phyloP scores from a whole-genome alignment of 768 basidiomycete genomes.

The Auriscalpium microsporum region DNA sequence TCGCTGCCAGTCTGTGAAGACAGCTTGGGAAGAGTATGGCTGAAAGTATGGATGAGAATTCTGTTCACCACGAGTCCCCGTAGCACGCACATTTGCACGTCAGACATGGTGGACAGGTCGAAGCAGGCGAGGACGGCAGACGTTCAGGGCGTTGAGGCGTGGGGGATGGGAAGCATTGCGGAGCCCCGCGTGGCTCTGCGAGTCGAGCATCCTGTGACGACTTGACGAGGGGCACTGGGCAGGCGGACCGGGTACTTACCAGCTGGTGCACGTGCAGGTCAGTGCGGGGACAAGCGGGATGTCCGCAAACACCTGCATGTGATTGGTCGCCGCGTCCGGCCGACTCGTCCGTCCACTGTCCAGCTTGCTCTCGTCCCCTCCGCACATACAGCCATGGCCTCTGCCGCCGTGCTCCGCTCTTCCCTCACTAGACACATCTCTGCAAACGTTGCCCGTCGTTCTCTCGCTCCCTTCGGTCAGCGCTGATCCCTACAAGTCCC shows the following conservation, averaged over 20 bases:
- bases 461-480: neutral
- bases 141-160: too few relatives aligned
- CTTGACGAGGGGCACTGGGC: too few relatives aligned
- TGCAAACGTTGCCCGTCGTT: slow-evolving; percentile 1
- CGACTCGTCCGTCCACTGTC: too few relatives aligned
- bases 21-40: slow-evolving; percentile 34
- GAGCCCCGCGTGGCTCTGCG: too few relatives aligned
- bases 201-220: too few relatives aligned
- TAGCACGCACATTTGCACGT: slow-evolving; percentile 10
- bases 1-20: slow-evolving; percentile 21
- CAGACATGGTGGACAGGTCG: slow-evolving; percentile 2
- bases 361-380: neutral
- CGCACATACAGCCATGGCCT: neutral
- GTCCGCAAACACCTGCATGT: too few relatives aligned
- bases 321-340: too few relatives aligned
- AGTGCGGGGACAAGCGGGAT: too few relatives aligned
- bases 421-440: neutral
- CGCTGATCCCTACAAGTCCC: neutral
- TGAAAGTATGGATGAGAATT: slow-evolving; percentile 11
- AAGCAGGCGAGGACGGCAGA: too few relatives aligned
- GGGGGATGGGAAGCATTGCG: too few relatives aligned
- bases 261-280: too few relatives aligned
- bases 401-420: neutral
- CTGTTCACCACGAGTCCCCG: neutral
- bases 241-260: too few relatives aligned